Base-by-base conservation (phyloP, 2,329 filamentous ascomycete species). In the Albifimbria verrucaria region DNA sequence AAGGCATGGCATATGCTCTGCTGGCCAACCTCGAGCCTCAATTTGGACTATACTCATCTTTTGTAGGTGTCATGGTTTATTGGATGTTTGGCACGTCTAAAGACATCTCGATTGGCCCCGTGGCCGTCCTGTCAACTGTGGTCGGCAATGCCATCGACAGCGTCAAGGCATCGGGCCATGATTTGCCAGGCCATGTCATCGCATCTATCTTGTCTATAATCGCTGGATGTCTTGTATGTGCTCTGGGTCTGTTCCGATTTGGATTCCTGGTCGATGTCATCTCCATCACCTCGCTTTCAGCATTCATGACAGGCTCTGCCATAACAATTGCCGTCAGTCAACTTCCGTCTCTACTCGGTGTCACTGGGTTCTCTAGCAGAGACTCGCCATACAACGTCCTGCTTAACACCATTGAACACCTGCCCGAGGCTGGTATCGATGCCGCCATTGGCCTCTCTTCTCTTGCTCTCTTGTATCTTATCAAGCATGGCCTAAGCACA, bases 1-100 rank as follows among this genome's bases (percentile, higher is more conserved):
- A 97, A 68, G 88, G 91, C 57, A 97, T 97, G 93, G 92, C 93
- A 1, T 97, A 97, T 72, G 92, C 93, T 25, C 78, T 86, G 56
- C 79, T 97, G 23, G 93, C 93, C 44, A 81, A 87, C 55, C 79
- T 97, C n/a, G 79, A 83, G 1, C 82, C 88, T 6, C 80, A 97
- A 66, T 97, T 87, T 65, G 93, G 93, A 50, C 81, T 97, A 1
- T 75, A 75, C 55, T 94, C 93, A 1, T 97, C 93, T 0, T 97
- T 99, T 67, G 94, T 97, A 81, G 94, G 93, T 49, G 92, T 96
- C 17, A 70, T 96, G 57, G 80, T 96, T 56, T 99, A 99, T 73
- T 97, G 93, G 93, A 89, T 97, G 67, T 97, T 97, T 65, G 94
- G 92, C 28, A 99, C 94, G 0, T 97, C 93, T 15, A 99, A 97